Evolutionary conservation across 495 filamentous ascomycete species (phyloP).

Genomic region (Penicillium cinerascens): DNA sequence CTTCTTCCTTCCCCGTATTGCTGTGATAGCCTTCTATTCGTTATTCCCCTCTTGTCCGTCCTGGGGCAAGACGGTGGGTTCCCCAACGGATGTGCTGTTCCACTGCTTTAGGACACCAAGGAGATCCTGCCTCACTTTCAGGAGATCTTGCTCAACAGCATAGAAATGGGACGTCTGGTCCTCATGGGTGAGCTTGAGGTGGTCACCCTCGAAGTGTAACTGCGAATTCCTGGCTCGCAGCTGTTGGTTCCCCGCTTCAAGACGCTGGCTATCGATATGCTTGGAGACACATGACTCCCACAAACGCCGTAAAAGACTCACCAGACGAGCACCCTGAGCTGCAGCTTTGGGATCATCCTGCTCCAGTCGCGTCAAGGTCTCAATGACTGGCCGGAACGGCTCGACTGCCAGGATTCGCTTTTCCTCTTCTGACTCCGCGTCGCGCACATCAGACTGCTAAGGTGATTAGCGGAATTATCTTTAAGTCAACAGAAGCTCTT

Average conservation of each 20-base stretch:
- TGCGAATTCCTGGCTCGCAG: neutral
- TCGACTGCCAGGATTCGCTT: neutral
- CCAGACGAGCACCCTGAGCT: conserved; percentile 2
- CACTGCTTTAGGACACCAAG: neutral
- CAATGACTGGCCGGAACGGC: conserved; percentile 1
- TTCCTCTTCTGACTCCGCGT: no score
- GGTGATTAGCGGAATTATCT: no score
- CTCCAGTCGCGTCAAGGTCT: conserved; percentile 3
- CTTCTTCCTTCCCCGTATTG: no score
- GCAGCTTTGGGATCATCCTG: conserved; percentile 9
- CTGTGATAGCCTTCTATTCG: no score
- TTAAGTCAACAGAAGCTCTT: no score
- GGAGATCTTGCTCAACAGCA: neutral
- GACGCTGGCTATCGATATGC: conserved; percentile 2
- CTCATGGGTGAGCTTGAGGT: neutral
- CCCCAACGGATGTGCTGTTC: neutral
- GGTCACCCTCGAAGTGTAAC: neutral
- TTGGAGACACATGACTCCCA: conserved; percentile 10
- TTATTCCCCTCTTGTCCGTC: no score
- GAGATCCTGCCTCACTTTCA: neutral
- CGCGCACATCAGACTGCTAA: no score
- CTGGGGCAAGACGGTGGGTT: no score
- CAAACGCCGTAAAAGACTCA: conserved; percentile 4
- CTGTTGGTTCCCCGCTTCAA: neutral
- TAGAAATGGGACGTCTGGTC: neutral